Conservation (phyloP, 805 yeast genomes). For the Yamadazyma laniorum region DNA sequence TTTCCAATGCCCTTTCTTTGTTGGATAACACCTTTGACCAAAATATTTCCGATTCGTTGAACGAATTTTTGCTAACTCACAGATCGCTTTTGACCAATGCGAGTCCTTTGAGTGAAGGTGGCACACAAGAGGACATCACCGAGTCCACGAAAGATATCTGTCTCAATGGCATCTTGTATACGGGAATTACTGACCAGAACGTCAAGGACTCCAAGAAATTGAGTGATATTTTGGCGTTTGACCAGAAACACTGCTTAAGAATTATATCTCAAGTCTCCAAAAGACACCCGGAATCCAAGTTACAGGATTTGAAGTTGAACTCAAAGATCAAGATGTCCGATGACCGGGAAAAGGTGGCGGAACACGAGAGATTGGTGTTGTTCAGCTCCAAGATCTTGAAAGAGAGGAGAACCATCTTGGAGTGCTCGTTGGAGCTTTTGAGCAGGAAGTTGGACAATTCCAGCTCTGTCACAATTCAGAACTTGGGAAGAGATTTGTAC, state of each 20-base stretch:
- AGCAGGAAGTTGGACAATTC: conserved; percentile 34
- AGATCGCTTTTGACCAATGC: conserved; percentile 29
- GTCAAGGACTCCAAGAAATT: conserved; percentile 41
- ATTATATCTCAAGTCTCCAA: conserved; percentile 41
- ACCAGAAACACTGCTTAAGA: conserved; percentile 48
- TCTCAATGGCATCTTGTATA: conserved; percentile 41
- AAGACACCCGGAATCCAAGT: conserved; percentile 34
- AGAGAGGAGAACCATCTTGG: conserved; percentile 53
- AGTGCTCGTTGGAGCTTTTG: conserved; percentile 46
- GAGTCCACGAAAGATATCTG: conserved; percentile 28
- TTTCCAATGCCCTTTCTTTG: conserved; percentile 36
- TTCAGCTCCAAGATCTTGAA: conserved; percentile 41
- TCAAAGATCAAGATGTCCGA: conserved; percentile 30
- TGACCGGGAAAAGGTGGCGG: conserved; percentile 30
- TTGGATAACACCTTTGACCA: conserved; percentile 30
- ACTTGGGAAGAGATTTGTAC: conserved; percentile 39
- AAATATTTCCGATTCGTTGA: conserved; percentile 34
- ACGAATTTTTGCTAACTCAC: conserved; percentile 38
- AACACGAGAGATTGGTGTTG: conserved; percentile 29
- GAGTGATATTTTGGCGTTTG: conserved; percentile 37
- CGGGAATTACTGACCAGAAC: conserved; percentile 30
- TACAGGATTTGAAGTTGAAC: conserved; percentile 22
- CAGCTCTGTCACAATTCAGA: conserved; percentile 29
- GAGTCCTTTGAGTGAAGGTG: conserved; percentile 23
- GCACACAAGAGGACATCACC: conserved; percentile 1